phyloP scores from a whole-genome alignment of 805 yeast species.

The Torulaspora franciscae region DNA sequence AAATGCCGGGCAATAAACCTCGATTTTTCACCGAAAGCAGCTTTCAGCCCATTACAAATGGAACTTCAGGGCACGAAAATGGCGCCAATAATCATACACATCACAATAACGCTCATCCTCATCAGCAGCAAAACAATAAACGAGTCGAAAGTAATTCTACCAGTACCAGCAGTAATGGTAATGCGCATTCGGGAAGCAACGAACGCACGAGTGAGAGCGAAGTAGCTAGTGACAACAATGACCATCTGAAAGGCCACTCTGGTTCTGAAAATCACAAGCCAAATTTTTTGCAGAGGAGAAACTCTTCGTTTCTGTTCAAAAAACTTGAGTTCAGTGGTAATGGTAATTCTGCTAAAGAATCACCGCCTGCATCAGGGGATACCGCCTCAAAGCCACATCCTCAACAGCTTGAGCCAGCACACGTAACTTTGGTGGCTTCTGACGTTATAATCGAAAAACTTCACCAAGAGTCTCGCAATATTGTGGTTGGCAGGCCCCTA shows the following conservation, averaged over 20 bases:
- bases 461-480: slow-evolving; percentile 27
- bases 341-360: not conserved
- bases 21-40: slow-evolving; percentile 31
- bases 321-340: slow-evolving; percentile 2
- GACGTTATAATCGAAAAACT: slow-evolving; percentile 28
- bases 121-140: not conserved
- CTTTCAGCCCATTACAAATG: slow-evolving; percentile 14
- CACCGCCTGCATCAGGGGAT: not conserved
- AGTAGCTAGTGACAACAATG: slow-evolving; percentile 13
- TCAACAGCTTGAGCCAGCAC: slow-evolving; percentile 19
- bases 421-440: slow-evolving; percentile 26
- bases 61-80: slow-evolving; percentile 1
- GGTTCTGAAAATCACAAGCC: slow-evolving; percentile 13
- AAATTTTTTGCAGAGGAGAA: slow-evolving; percentile 5
- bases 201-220: slow-evolving; percentile 10
- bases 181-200: slow-evolving; percentile 1
- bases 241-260: slow-evolving; percentile 6
- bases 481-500: slow-evolving; percentile 31
- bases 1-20: slow-evolving; percentile 40
- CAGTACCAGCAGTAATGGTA: slow-evolving; percentile 3
- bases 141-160: not conserved
- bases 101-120: slow-evolving; percentile 7
- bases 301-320: slow-evolving; percentile 9
- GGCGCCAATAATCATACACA: slow-evolving; percentile 9
- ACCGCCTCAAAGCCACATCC: slow-evolving; percentile 6